These are phyloP conservation scores for Orbilia brochopaga DNA, from an alignment of 2,329 filamentous ascomycete genomes.

Conservation along the genomic window DNA sequence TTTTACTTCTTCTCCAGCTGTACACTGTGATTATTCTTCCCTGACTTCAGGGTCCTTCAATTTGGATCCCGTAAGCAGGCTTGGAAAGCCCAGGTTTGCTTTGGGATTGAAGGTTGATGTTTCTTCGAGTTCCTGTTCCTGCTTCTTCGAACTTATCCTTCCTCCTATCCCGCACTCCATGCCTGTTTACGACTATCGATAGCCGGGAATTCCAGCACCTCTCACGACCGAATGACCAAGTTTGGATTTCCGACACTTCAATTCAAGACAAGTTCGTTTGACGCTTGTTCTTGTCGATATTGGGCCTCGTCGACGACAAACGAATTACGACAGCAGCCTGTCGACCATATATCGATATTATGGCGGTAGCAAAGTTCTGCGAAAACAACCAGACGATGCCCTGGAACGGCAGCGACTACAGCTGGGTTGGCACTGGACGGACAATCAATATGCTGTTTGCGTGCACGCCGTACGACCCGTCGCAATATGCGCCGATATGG, in stretches of 20 bases:
- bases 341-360: background rate
- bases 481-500: constrained; percentile 52
- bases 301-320: constrained; percentile 11
- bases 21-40: constrained; percentile 1
- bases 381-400: constrained; percentile 8
- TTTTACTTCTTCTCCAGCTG: constrained; percentile 3
- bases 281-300: background rate
- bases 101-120: too few species aligned
- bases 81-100: too few species aligned
- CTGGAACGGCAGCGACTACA: constrained; percentile 43
- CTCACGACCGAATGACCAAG: constrained; percentile 1
- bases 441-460: constrained; percentile 26
- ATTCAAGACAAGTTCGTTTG: background rate
- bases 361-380: constrained; percentile 30
- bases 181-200: background rate
- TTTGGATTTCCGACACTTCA: background rate
- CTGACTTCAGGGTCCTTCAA: constrained; percentile 27
- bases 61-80: background rate
- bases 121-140: too few species aligned
- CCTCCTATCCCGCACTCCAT: background rate
- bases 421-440: constrained; percentile 35
- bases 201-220: background rate
- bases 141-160: background rate
- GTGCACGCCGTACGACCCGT: constrained; percentile 52
- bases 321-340: too few species aligned